Evolutionary conservation across 2,329 filamentous ascomycete genomes (phyloP).

Genomic region (Aspergillus sp.): DNA sequence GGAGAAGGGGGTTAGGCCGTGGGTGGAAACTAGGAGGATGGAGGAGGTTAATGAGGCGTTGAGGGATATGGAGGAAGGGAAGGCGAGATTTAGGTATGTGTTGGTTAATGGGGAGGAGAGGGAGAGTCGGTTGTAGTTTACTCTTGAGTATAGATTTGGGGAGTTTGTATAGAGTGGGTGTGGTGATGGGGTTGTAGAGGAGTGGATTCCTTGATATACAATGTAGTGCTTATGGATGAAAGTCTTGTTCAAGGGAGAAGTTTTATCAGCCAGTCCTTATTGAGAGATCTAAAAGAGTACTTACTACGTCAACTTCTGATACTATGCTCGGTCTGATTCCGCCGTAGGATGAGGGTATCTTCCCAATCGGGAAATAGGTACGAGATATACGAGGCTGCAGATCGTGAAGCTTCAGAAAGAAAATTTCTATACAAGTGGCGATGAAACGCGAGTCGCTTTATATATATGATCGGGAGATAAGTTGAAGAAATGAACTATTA

Average conservation of each 20-base stretch:
- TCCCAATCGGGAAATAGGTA: constrained; percentile 19
- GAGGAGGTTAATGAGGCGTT: constrained; percentile 46
- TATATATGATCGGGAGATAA: no score
- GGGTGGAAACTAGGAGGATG: constrained; percentile 47
- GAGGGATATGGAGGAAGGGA: constrained; percentile 48
- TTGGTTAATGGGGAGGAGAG: constrained; percentile 41
- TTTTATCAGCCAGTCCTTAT: background rate
- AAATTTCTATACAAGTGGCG: background rate
- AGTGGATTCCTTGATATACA: no score
- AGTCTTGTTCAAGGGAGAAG: no score
- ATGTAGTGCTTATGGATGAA: no score
- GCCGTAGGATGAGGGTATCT: background rate
- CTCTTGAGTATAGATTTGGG: background rate
- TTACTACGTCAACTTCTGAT: no score
- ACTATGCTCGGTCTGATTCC: background rate
- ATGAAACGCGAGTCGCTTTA: no score
- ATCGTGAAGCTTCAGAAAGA: background rate
- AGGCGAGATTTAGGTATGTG: constrained; percentile 51
- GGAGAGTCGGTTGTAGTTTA: constrained; percentile 32
- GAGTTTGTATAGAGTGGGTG: background rate
- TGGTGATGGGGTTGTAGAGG: background rate
- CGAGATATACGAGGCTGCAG: constrained; percentile 22
- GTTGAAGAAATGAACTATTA: no score
- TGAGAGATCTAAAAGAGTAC: background rate
- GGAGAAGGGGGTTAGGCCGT: constrained; percentile 45